Percentiles rank a stretch among this genome's conserved stretches.
phyloP scores from a whole-genome alignment of 2,329 filamentous ascomycete genomes.

The Lachnellula hyalina region DNA sequence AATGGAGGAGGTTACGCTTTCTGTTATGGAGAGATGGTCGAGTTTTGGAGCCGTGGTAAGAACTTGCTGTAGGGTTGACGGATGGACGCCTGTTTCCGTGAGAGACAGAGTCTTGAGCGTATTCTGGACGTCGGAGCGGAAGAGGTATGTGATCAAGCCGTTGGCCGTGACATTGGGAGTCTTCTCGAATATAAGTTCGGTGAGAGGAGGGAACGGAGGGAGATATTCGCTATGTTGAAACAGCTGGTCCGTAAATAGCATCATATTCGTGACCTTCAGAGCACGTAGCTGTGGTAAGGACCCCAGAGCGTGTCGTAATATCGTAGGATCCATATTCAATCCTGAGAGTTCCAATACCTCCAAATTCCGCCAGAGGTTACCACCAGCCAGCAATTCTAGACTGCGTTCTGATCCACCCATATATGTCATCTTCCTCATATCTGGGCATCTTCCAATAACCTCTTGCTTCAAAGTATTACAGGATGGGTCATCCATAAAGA shows the following conservation, averaged over 20 bases:
- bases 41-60: constrained; percentile 38
- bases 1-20: constrained; percentile 51
- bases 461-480: constrained; percentile 76
- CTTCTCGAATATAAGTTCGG: constrained; percentile 67
- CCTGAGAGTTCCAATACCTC: constrained; percentile 67
- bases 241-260: constrained; percentile 70
- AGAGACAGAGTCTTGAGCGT: constrained; percentile 65
- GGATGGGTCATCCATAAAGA: constrained; percentile 73
- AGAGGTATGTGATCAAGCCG: constrained; percentile 66
- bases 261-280: constrained; percentile 66
- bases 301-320: constrained; percentile 65
- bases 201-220: constrained; percentile 68
- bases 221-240: constrained; percentile 61
- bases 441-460: constrained; percentile 74
- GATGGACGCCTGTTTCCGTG: constrained; percentile 63
- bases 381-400: constrained; percentile 63
- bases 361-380: constrained; percentile 62
- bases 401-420: constrained; percentile 70
- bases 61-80: constrained; percentile 38
- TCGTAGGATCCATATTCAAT: constrained; percentile 63
- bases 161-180: constrained; percentile 65
- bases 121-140: constrained; percentile 51
- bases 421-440: constrained; percentile 88
- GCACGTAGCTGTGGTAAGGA: constrained; percentile 64
- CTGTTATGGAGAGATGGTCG: constrained; percentile 45